A percentile compares a stretch with the other conserved stretches of the same genome.
These are phyloP conservation scores for Ganoderma lucidum DNA, from an alignment of 1,284 basidiomycete genomes.

Conservation along the genomic window DNA sequence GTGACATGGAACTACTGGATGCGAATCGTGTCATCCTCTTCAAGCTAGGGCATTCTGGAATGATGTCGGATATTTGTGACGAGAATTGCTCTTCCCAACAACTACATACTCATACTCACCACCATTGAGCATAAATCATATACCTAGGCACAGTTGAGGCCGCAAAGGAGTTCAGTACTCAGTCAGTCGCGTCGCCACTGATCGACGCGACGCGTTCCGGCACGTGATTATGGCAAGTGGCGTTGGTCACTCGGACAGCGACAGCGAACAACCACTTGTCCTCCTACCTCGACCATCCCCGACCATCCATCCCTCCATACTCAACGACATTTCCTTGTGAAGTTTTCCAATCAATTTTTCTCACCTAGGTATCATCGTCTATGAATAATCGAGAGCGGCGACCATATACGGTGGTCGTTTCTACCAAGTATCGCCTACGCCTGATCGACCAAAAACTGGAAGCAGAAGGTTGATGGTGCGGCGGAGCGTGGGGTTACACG, in stretches of 20 bases:
- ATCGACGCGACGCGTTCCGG: constrained; percentile 10
- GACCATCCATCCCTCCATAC: neutral
- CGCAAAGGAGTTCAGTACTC: no score
- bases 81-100: neutral
- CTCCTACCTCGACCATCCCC: neutral
- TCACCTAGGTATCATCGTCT: neutral
- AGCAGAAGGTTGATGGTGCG: neutral
- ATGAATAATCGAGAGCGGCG: neutral
- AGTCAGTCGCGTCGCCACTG: neutral
- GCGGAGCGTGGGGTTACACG: neutral
- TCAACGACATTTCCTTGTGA: neutral
- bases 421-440: neutral
- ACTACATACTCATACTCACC: no score
- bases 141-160: no score
- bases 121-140: no score
- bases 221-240: constrained; percentile 9
- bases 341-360: neutral
- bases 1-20: neutral
- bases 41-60: neutral
- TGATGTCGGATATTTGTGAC: neutral
- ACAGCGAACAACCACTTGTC: constrained; percentile 7
- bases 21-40: no score
- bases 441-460: neutral
- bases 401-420: neutral
- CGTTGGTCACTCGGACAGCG: neutral